A percentile compares a stretch with the other conserved stretches of the same genome.
phyloP scores from a whole-genome alignment of 1,284 basidiomycete species.

The Pterula multifida region DNA sequence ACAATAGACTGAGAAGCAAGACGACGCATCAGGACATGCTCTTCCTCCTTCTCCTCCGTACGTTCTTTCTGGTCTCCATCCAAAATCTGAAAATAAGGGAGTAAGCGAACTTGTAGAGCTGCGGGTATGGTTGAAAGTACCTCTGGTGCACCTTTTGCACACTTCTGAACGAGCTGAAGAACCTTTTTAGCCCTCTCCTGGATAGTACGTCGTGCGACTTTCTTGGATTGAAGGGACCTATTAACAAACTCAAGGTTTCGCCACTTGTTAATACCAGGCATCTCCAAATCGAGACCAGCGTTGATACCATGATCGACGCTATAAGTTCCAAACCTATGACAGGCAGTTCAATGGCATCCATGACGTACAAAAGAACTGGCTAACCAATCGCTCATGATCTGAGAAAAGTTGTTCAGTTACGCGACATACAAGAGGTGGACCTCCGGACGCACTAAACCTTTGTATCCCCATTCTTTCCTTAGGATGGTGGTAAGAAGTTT shows the following conservation, averaged over 20 bases:
- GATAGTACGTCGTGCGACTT: constrained; percentile 51
- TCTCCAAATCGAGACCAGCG: constrained; percentile 71
- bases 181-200: constrained; percentile 60
- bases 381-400: constrained; percentile 76
- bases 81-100: constrained; percentile 29
- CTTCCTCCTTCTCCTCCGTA: constrained; percentile 45
- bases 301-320: constrained; percentile 55
- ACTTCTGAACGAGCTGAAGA: constrained; percentile 51
- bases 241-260: constrained; percentile 51
- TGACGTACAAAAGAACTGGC: constrained; percentile 5
- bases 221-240: constrained; percentile 49
- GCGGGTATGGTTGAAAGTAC: constrained; percentile 22
- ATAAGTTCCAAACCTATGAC: constrained; percentile 48
- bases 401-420: neutral
- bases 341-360: constrained; percentile 16
- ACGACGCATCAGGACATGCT: constrained; percentile 48
- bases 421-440: neutral
- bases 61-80: constrained; percentile 57
- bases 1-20: constrained; percentile 61
- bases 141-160: constrained; percentile 49
- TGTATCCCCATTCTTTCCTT: constrained; percentile 65
- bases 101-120: neutral
- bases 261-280: constrained; percentile 67
- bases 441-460: constrained; percentile 38
- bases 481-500: constrained; percentile 53